Conservation (phyloP, 1,284 basidiomycete species). For the Cryptococcus sp. region DNA sequence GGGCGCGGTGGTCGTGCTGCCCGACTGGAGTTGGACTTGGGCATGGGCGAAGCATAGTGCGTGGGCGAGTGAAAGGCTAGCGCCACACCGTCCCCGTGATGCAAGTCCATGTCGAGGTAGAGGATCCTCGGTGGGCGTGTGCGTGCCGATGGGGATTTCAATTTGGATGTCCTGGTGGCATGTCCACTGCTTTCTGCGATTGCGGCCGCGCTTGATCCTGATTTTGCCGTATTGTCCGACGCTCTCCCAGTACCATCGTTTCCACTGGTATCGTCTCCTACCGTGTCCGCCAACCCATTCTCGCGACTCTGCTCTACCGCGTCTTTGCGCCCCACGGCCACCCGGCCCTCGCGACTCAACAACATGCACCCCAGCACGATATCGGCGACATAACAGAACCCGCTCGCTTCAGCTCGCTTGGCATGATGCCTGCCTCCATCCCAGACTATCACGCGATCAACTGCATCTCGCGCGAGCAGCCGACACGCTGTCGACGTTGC, state of each 20-base stretch:
- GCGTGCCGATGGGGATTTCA: not conserved
- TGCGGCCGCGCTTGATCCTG: too few relatives aligned
- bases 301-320: too few relatives aligned
- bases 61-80: slow-evolving; percentile 64
- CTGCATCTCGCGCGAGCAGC: slow-evolving; percentile 59
- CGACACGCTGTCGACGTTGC: slow-evolving; percentile 72
- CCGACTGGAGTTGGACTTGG: not conserved
- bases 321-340: not conserved
- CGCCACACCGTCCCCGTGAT: slow-evolving; percentile 81
- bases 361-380: slow-evolving; percentile 70
- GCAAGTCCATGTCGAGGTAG: slow-evolving; percentile 90
- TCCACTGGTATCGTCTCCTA: not conserved
- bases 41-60: slow-evolving; percentile 16
- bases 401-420: slow-evolving; percentile 68
- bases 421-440: slow-evolving; percentile 66
- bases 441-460: slow-evolving; percentile 75
- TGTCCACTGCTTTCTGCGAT: too few relatives aligned
- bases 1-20: slow-evolving; percentile 52
- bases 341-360: slow-evolving; percentile 30
- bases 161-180: too few relatives aligned
- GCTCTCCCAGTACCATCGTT: not conserved
- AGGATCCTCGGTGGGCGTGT: slow-evolving; percentile 64
- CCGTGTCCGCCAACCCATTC: not conserved
- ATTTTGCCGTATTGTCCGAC: slow-evolving; percentile 23
- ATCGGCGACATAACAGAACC: slow-evolving; percentile 94